A percentile compares a stretch with the other conserved stretches of the same genome.
Conservation (phyloP, 1,284 basidiomycete genomes). For the Apiotrichum montevideense region DNA sequence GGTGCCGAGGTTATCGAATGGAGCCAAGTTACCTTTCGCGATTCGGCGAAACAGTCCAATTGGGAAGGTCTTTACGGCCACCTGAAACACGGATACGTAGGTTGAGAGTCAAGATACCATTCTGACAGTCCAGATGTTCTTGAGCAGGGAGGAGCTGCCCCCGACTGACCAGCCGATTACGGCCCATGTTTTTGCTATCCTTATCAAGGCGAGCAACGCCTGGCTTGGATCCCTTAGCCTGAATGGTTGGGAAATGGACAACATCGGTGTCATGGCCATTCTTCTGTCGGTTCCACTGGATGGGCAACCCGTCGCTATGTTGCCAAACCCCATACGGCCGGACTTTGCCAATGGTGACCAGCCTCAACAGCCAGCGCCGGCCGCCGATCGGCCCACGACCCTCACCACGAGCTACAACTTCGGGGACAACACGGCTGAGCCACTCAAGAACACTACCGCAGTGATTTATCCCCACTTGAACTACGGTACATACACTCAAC, state of each 20-base stretch:
- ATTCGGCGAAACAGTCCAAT: not conserved
- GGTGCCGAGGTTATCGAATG: conserved; percentile 19
- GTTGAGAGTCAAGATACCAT: not conserved
- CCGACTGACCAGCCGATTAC: not conserved
- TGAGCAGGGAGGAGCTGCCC: conserved; percentile 14
- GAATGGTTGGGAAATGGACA: conserved; percentile 1
- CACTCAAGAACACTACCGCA: not conserved
- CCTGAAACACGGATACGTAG: conserved; percentile 1
- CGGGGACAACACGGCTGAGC: not conserved
- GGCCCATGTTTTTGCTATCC: conserved; percentile 19
- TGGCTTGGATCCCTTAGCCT: conserved; percentile 2
- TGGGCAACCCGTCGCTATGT: not conserved
- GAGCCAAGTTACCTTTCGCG: conserved; percentile 1
- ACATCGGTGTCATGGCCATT: conserved; percentile 11
- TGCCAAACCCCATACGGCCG: conserved; percentile 27
- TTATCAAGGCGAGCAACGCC: conserved; percentile 5
- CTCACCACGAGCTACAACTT: conserved; percentile 6
- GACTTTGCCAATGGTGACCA: conserved; percentile 5
- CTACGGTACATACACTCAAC: not conserved
- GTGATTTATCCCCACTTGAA: not conserved
- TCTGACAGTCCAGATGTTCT: conserved; percentile 14
- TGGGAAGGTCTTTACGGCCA: conserved; percentile 3
- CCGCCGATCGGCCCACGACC: not conserved
- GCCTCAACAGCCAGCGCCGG: not conserved
- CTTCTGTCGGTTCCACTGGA: conserved; percentile 19